Conservation (phyloP, 768 basidiomycete species). For the Leccinellum luteum region DNA sequence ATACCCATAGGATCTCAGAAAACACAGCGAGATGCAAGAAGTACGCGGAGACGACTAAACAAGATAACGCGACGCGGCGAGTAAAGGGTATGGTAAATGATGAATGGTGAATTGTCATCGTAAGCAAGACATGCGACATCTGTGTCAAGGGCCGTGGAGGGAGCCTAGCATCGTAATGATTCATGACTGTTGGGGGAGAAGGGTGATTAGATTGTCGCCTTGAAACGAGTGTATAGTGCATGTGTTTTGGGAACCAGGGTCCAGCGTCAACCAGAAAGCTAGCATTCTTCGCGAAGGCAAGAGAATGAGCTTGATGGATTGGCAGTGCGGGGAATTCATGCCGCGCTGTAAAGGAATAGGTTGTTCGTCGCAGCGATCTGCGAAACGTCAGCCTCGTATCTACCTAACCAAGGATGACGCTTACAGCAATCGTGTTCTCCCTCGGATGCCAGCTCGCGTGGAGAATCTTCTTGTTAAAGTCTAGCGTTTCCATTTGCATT, state of each 20-base stretch:
- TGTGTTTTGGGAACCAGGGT: slow-evolving; percentile 16
- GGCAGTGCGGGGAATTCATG: slow-evolving; percentile 30
- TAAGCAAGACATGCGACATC: slow-evolving; percentile 31
- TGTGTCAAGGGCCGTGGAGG: slow-evolving; percentile 11
- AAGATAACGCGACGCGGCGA: slow-evolving; percentile 29
- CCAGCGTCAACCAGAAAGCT: slow-evolving; percentile 9
- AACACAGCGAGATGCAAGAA: slow-evolving; percentile 24
- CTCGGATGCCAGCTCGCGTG: slow-evolving; percentile 97
- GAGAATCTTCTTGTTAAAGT: slow-evolving; percentile 97
- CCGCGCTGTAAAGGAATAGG: slow-evolving; percentile 36
- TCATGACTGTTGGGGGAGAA: slow-evolving; percentile 22
- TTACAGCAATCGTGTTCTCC: slow-evolving; percentile 96
- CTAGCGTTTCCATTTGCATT: slow-evolving; percentile 82
- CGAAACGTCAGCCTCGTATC: slow-evolving; percentile 5
- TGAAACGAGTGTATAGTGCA: slow-evolving; percentile 18
- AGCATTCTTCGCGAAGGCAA: slow-evolving; percentile 11
- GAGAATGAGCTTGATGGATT: background rate
- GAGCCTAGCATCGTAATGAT: slow-evolving; percentile 18
- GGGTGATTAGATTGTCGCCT: slow-evolving; percentile 28
- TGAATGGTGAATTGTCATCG: slow-evolving; percentile 25
- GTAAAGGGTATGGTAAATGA: slow-evolving; percentile 30
- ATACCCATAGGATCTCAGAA: slow-evolving; percentile 21
- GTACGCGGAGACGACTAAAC: slow-evolving; percentile 24
- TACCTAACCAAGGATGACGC: slow-evolving; percentile 30
- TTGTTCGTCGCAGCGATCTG: slow-evolving; percentile 87